phyloP scores from a whole-genome alignment of 176 grass and related monocot genomes.

The Rhipidocladum racemiflorum region DNA sequence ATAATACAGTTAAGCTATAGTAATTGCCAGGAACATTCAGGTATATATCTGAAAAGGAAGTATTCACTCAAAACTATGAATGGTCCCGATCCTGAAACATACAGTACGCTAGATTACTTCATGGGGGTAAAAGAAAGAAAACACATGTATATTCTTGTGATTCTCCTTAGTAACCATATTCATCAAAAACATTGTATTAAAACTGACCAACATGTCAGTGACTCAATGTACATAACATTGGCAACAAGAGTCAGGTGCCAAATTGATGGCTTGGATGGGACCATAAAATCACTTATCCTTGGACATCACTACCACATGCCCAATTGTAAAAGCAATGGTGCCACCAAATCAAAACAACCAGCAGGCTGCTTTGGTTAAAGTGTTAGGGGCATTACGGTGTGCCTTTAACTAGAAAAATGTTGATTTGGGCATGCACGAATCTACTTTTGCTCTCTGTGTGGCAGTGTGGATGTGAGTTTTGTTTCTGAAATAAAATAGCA shows the following conservation, averaged over 20 bases:
- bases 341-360: slow-evolving; percentile 42
- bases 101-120: neutral
- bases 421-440: slow-evolving; percentile 44
- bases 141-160: neutral
- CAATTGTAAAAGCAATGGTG: slow-evolving; percentile 48
- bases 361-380: neutral
- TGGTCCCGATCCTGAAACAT: slow-evolving; percentile 24
- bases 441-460: slow-evolving; percentile 19
- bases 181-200: neutral
- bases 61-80: slow-evolving; percentile 34
- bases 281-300: slow-evolving; percentile 38
- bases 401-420: slow-evolving; percentile 36
- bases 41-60: neutral
- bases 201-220: neutral
- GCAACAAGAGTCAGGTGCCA: slow-evolving; percentile 26
- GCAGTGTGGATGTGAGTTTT: slow-evolving; percentile 17
- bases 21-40: neutral
- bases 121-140: neutral
- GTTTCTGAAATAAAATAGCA: slow-evolving; percentile 42
- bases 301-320: slow-evolving; percentile 46
- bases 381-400: slow-evolving; percentile 31
- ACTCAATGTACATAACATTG: neutral
- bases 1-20: neutral
- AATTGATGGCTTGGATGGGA: slow-evolving; percentile 44
- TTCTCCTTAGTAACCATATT: neutral